These are phyloP conservation scores for Lactarius hengduanensis DNA, from an alignment of 768 basidiomycete genomes.

Conservation along the genomic window DNA sequence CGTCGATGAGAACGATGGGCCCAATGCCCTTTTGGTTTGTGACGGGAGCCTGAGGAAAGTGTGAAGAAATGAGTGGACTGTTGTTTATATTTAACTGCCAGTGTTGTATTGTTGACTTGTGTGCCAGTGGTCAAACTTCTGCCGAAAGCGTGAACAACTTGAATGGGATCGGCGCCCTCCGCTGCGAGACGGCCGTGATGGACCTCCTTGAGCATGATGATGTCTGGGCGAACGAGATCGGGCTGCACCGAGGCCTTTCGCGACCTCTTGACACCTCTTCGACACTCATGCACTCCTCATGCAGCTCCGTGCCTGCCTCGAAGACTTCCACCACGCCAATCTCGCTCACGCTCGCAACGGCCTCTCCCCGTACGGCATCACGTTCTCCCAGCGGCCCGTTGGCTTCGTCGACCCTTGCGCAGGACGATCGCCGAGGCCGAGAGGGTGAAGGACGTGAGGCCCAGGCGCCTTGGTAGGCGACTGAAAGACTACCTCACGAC, in stretches of 20 bases:
- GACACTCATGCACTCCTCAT: slow-evolving; percentile 36
- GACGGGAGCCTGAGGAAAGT: too few species aligned
- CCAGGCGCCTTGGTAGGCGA: too few species aligned
- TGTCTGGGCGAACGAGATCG: slow-evolving; percentile 69
- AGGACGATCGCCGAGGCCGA: slow-evolving; percentile 28
- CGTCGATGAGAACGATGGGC: too few species aligned
- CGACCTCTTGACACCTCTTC: slow-evolving; percentile 60
- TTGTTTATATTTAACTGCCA: too few species aligned
- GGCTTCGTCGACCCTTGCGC: slow-evolving; percentile 19
- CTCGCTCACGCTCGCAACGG: slow-evolving; percentile 43
- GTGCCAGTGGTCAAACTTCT: too few species aligned
- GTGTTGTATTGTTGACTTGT: too few species aligned
- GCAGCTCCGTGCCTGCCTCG: slow-evolving; percentile 72
- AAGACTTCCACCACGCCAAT: slow-evolving; percentile 60
- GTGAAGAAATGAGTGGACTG: too few species aligned
- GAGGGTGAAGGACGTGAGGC: slow-evolving; percentile 21
- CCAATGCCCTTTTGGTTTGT: too few species aligned
- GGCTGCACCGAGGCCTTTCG: slow-evolving; percentile 76
- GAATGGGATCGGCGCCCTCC: too few species aligned
- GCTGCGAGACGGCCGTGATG: slow-evolving; percentile 72
- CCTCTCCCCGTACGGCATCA: slow-evolving; percentile 11
- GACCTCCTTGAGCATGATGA: slow-evolving; percentile 82
- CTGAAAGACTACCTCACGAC: too few species aligned
- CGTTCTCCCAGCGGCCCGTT: slow-evolving; percentile 14
- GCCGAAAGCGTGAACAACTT: too few species aligned